Evolutionary conservation across 2,329 filamentous ascomycete genomes (phyloP).

Genomic region (Ceratocystis huliohia): DNA sequence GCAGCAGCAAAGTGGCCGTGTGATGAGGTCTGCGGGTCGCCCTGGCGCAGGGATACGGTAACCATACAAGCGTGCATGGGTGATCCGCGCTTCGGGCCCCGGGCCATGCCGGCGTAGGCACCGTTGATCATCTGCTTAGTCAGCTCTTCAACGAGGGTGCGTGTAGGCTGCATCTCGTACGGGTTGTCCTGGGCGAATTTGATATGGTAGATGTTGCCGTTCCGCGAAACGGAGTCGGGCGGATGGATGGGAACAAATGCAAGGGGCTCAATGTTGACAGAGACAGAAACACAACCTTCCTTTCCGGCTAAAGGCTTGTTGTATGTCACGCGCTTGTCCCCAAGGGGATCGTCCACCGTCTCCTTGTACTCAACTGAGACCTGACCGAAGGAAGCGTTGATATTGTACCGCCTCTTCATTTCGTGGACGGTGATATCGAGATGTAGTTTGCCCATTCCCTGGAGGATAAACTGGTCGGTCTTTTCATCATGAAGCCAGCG

Average conservation of each 20-base stretch:
- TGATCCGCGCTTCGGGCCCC: slow-evolving; percentile 68
- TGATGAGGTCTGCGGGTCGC: slow-evolving; percentile 49
- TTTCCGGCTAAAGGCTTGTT: slow-evolving; percentile 74
- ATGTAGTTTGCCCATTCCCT: slow-evolving; percentile 93
- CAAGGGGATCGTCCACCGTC: slow-evolving; percentile 49
- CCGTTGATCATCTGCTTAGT: slow-evolving; percentile 60
- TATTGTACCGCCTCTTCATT: slow-evolving; percentile 74
- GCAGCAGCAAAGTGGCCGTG: slow-evolving; percentile 56
- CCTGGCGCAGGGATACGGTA: slow-evolving; percentile 45
- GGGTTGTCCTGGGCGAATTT: not conserved
- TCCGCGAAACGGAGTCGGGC: slow-evolving; percentile 39
- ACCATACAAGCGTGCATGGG: slow-evolving; percentile 68
- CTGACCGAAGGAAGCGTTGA: slow-evolving; percentile 66
- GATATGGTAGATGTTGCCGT: slow-evolving; percentile 58
- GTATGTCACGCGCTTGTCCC: slow-evolving; percentile 49
- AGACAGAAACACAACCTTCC: slow-evolving; percentile 63
- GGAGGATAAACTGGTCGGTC: slow-evolving; percentile 82
- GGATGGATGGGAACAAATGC: slow-evolving; percentile 29
- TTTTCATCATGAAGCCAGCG: slow-evolving; percentile 76
- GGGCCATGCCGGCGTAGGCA: slow-evolving; percentile 66
- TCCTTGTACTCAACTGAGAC: slow-evolving; percentile 96
- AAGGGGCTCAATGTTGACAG: slow-evolving; percentile 52
- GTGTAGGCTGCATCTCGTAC: slow-evolving; percentile 11
- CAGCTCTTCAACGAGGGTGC: slow-evolving; percentile 32
- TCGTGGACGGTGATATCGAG: slow-evolving; percentile 85